A percentile compares a stretch with the other conserved stretches of the same genome.
Evolutionary conservation across 2,329 filamentous ascomycete species (phyloP).

Genomic region (Emericellopsis atlantica): DNA sequence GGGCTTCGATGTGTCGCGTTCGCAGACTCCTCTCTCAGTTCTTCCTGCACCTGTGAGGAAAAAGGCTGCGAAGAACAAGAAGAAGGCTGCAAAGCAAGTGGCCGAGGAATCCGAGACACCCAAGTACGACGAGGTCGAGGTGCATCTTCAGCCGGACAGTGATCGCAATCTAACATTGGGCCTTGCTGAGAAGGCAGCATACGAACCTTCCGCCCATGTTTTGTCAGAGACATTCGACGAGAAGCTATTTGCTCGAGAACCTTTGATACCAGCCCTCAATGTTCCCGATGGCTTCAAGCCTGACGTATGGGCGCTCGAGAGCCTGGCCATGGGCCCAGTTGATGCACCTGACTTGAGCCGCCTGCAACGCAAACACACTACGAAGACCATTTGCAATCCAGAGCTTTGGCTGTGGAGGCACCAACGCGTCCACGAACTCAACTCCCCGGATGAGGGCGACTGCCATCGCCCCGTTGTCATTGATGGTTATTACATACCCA

Average conservation of each 20-base stretch:
- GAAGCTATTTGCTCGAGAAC: slow-evolving; percentile 34
- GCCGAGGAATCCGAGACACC: slow-evolving; percentile 54
- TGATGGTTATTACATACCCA: slow-evolving; percentile 69
- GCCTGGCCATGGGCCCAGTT: slow-evolving; percentile 25
- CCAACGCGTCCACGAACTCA: slow-evolving; percentile 42
- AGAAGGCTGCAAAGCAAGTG: slow-evolving; percentile 67
- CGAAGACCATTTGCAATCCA: slow-evolving; percentile 32
- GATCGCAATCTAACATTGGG: slow-evolving; percentile 6
- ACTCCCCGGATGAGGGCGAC: slow-evolving; percentile 19
- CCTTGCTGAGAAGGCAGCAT: slow-evolving; percentile 13
- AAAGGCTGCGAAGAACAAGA: slow-evolving; percentile 46
- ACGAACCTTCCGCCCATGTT: slow-evolving; percentile 18
- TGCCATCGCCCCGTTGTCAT: slow-evolving; percentile 28
- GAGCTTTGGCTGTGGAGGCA: slow-evolving; percentile 45
- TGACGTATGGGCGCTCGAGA: slow-evolving; percentile 30
- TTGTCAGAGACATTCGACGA: slow-evolving; percentile 38
- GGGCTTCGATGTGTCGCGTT: slow-evolving; percentile 25
- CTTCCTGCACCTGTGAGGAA: slow-evolving; percentile 40
- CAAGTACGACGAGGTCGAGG: slow-evolving; percentile 38
- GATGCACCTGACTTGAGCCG: slow-evolving; percentile 36
- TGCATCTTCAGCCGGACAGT: slow-evolving; percentile 13
- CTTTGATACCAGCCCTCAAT: slow-evolving; percentile 28
- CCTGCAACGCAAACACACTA: slow-evolving; percentile 33
- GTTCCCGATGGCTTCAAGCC: slow-evolving; percentile 31
- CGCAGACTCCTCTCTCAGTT: slow-evolving; percentile 31